Evolutionary conservation across 2,329 filamentous ascomycete species (phyloP), one percentile per base, ranked within the genome.

Genomic region (Geosmithia flava): DNA sequence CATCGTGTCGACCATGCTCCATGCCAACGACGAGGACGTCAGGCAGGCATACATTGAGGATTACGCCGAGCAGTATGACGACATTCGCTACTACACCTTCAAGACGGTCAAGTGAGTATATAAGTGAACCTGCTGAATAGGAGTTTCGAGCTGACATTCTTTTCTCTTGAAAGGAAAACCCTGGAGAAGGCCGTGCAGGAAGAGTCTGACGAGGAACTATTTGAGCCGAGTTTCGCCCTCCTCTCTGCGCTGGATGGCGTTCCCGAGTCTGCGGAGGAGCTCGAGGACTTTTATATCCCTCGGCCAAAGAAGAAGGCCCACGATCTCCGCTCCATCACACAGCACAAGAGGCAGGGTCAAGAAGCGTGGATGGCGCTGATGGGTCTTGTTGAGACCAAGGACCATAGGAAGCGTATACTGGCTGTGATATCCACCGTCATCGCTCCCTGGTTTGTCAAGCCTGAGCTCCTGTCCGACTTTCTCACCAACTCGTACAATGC

Each of bases 391-490:
- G 72, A 89, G 46, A 78, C 74, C 45, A 80, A 82, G 53, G 76
- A 84, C 16, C 85, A 95, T 61, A 82, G 86, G 47, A 97, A 97
- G 62, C 71, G 72, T 45, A 74, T 95, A 2, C 73, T 98, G 45
- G 76, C 79, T 51, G 76, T 85, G 52, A 83, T 94, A 67, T 81
- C 87, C 2, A 78, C 78, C 42, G 81, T 81, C 33, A 87, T 96
- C 55, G 85, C 86, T 20, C 90, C 91, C 1, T 95, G 88, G 86
- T 95, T 97, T 65, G 76, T 74, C 45, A 86, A 88, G 52, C 85
- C 89, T 1, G 91, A 97, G 59, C 74, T 95, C 41, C 75, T 98
- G 33, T 89, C 95, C 74, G 93, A 98, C 68, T 98, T 97, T 64
- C 69, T 98, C 48, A 95, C 89, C n/a, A 87, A 93, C 66, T 94